A percentile compares a stretch with the other conserved stretches of the same genome.
Evolutionary conservation across 495 filamentous ascomycete genomes (phyloP).

Genomic region (Parathielavia hyrcaniae): DNA sequence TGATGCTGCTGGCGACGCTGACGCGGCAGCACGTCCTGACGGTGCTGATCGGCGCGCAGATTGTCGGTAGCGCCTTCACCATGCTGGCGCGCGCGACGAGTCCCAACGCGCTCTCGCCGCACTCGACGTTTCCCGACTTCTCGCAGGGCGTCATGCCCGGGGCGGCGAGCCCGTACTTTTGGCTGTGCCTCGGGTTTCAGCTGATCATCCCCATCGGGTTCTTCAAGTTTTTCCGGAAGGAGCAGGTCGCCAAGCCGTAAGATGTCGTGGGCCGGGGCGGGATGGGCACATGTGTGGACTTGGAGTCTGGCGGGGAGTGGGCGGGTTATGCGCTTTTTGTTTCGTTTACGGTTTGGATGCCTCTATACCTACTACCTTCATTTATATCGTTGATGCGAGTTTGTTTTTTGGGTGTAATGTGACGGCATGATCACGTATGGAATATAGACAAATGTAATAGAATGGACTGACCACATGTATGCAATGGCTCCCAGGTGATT

Average conservation of each 20-base stretch:
- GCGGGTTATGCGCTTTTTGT: not conserved
- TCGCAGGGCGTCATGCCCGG: constrained; percentile 41
- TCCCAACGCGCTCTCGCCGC: constrained; percentile 53
- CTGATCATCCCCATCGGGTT: constrained; percentile 59
- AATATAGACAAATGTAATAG: constrained; percentile 5
- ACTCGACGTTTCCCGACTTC: constrained; percentile 59
- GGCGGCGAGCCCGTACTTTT: constrained; percentile 57
- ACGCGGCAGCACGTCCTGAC: constrained; percentile 55
- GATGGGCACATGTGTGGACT: not conserved
- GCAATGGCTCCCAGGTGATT: too few species aligned
- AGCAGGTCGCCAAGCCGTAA: constrained; percentile 62
- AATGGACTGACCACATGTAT: not conserved
- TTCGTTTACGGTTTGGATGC: not conserved
- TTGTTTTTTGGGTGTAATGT: not conserved
- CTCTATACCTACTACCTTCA: not conserved
- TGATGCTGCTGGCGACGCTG: constrained; percentile 58
- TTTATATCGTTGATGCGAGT: not conserved
- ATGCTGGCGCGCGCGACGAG: constrained; percentile 54
- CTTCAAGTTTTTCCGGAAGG: constrained; percentile 64
- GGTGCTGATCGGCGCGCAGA: constrained; percentile 51
- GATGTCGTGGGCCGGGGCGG: not conserved
- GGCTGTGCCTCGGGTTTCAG: constrained; percentile 58
- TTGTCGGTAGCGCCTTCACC: constrained; percentile 50
- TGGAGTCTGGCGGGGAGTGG: not conserved
- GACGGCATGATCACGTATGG: not conserved